phyloP scores from a whole-genome alignment of 495 filamentous ascomycete genomes.

The Tetracladium marchalianum region DNA sequence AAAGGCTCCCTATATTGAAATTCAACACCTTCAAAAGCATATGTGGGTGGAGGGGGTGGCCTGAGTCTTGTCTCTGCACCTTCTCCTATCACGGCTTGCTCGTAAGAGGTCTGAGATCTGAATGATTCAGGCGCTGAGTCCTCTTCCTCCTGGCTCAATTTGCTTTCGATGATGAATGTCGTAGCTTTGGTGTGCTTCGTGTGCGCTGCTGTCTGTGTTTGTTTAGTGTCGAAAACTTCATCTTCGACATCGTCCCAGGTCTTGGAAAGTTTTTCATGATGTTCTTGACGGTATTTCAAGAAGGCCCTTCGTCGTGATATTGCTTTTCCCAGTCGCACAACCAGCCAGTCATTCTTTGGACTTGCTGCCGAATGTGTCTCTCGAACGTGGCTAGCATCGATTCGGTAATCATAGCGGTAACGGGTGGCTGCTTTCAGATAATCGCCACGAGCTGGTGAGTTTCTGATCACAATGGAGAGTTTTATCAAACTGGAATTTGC shows the following conservation, averaged over 20 bases:
- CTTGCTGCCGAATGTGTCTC: slow-evolving; percentile 9
- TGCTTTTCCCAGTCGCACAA: slow-evolving; percentile 29
- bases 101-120: slow-evolving; percentile 18
- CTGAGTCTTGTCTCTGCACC: background rate
- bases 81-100: slow-evolving; percentile 1
- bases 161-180: slow-evolving; percentile 4
- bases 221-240: slow-evolving; percentile 8
- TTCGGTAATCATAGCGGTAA: slow-evolving; percentile 16
- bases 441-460: slow-evolving; percentile 26
- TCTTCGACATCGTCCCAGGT: slow-evolving; percentile 8
- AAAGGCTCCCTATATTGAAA: slow-evolving; percentile 20
- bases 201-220: slow-evolving; percentile 2
- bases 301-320: slow-evolving; percentile 31
- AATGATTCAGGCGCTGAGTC: slow-evolving; percentile 4
- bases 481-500: slow-evolving; percentile 24
- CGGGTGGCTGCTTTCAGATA: slow-evolving; percentile 16
- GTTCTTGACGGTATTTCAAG: slow-evolving; percentile 31
- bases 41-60: slow-evolving; percentile 5
- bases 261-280: slow-evolving; percentile 26
- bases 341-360: slow-evolving; percentile 10
- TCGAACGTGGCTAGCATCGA: slow-evolving; percentile 19
- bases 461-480: slow-evolving; percentile 24
- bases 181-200: slow-evolving; percentile 9
- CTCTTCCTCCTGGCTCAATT: background rate
- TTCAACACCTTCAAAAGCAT: slow-evolving; percentile 9